Percentiles rank a stretch among this genome's conserved stretches.
phyloP scores from a whole-genome alignment of 257 asterid genomes.

The Misopates orontium region DNA sequence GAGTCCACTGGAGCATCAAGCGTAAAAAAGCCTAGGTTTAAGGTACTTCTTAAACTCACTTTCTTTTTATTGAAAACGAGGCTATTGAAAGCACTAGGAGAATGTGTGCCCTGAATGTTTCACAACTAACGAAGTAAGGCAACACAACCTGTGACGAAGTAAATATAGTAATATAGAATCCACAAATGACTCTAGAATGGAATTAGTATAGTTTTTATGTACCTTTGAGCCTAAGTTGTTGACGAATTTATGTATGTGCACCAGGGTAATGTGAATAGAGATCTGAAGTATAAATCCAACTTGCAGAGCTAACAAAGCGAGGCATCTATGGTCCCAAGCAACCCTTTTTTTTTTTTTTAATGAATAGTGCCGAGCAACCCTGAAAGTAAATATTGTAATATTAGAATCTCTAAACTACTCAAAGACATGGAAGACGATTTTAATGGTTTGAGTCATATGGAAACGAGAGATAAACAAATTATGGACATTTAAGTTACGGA shows the following conservation, averaged over 20 bases:
- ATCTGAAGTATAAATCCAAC: conserved; percentile 9
- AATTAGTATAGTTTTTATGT: too few relatives aligned
- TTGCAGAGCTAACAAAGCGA: not conserved
- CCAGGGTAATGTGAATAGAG: not conserved
- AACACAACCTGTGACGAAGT: not conserved
- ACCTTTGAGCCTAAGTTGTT: too few relatives aligned
- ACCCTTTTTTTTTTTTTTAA: too few relatives aligned
- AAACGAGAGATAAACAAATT: not conserved
- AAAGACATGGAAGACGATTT: not conserved
- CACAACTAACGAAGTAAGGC: not conserved
- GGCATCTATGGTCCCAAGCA: conserved; percentile 10
- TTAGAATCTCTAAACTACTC: not conserved
- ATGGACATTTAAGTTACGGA: not conserved
- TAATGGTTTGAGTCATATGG: not conserved
- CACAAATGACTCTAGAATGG: not conserved
- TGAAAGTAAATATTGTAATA: not conserved
- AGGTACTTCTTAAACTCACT: conserved; percentile 47
- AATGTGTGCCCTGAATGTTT: not conserved
- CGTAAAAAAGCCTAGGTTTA: conserved; percentile 55
- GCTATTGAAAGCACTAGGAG: conserved; percentile 3
- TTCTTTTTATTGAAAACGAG: conserved; percentile 23
- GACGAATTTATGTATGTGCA: too few relatives aligned
- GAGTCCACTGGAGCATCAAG: conserved; percentile 89
- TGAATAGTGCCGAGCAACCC: conserved; percentile 4
- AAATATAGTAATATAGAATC: not conserved